Base-by-base conservation (phyloP, 495 filamentous ascomycete genomes). In the Hypoxylon crocopeplum region DNA sequence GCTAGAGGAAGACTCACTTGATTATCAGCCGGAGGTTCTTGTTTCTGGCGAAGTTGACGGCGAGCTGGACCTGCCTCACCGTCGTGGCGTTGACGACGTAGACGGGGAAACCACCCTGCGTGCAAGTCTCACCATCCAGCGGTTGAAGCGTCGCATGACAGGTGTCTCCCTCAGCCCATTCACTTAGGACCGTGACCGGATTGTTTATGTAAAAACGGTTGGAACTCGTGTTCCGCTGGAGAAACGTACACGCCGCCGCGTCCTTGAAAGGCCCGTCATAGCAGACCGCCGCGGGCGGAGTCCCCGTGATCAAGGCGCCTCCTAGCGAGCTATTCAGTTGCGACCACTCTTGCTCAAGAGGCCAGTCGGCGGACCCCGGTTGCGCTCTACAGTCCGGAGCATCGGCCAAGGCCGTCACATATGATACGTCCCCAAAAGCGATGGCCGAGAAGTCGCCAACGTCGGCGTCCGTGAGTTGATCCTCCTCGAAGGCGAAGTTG, bases 11-110 rank as follows among this genome's bases (percentile, higher is more conserved):
- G 8, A 82, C 87, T 60, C 78, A 87, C 76, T 88, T 88, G 45
- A 89, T 77, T 0, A 85, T 73, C 1, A 91, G 70, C 32, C 86
- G 74, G 0, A 89, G 52, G 17, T 81, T 79, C 16, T 74, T 73
- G 16, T 87, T 80, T 37, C 79, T 75, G 2, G 86, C 86, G 72
- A 88, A 88, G 64, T 83, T 83, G 13, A 89, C 77, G 0, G 82
- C 81, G 7, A 78, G 72, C 51, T 83, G 80, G 24, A 88, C 70
- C 48, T 90, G 78, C 41, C 74, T 74, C 12, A 80, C 79, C 3
- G 62, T 82, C 33, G 71, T 80, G 1, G 78, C 85, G 33, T 85
- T 85, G 30, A 89, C 81, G 1, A 82, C 80, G 50, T 87, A 87
- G 15, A 69, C 75, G 5, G 82, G 80, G 65, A 83, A 87, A 7